Evolutionary conservation across 768 basidiomycete species (phyloP).

Genomic region (Suillus plorans): DNA sequence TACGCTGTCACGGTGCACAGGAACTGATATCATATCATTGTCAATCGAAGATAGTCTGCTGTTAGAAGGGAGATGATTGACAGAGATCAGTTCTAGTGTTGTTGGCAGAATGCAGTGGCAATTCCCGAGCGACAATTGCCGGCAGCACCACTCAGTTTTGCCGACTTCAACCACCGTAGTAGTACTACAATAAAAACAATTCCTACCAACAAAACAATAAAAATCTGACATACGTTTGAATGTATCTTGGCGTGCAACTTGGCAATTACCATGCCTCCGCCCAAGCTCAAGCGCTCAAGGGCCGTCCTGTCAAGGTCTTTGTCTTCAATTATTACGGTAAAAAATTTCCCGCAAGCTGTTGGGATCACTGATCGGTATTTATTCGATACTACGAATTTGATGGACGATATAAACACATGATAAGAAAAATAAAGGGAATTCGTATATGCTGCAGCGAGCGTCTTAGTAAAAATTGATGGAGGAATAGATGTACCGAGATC

Average conservation of each 20-base stretch:
- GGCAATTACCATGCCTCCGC: no score
- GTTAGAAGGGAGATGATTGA: neutral
- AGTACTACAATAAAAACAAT: no score
- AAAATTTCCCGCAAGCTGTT: neutral
- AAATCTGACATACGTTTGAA: no score
- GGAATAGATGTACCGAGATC: conserved; percentile 13
- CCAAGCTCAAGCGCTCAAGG: no score
- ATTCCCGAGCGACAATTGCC: no score
- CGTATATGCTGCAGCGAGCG: conserved; percentile 18
- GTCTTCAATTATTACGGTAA: neutral
- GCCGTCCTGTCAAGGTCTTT: no score
- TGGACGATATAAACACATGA: conserved; percentile 24
- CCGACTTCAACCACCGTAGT: no score
- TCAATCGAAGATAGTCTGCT: no score
- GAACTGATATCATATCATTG: neutral
- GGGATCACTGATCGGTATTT: conserved; percentile 7
- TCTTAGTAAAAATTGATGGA: conserved; percentile 13
- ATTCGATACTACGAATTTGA: conserved; percentile 23
- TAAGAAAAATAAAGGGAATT: conserved; percentile 21
- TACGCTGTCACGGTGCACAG: neutral
- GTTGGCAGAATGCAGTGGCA: no score
- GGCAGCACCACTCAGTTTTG: no score
- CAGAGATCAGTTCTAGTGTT: neutral
- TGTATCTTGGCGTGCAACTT: no score
- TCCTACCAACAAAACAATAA: no score